phyloP scores from a whole-genome alignment of 176 grass and related monocot genomes.

The Carex cristatella region DNA sequence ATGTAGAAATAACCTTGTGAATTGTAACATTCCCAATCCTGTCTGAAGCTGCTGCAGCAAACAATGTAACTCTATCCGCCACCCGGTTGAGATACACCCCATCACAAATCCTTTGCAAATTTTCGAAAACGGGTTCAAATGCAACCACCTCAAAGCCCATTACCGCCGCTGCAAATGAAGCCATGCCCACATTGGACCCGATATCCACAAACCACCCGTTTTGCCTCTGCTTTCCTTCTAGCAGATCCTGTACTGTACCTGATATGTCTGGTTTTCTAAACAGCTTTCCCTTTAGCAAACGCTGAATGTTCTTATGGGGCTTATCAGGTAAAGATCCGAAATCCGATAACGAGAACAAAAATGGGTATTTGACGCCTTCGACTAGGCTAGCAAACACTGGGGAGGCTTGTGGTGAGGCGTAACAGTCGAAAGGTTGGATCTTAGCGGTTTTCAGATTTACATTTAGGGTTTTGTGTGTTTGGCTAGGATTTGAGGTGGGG shows the following conservation, averaged over 20 bases:
- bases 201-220: slow-evolving; percentile 63
- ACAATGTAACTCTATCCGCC: slow-evolving; percentile 39
- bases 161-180: slow-evolving; percentile 63
- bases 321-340: slow-evolving; percentile 57
- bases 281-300: slow-evolving; percentile 72
- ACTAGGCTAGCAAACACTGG: slow-evolving; percentile 82
- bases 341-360: slow-evolving; percentile 83
- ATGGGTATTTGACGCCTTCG: slow-evolving; percentile 67
- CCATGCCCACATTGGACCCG: slow-evolving; percentile 89
- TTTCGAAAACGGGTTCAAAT: slow-evolving; percentile 85
- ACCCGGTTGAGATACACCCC: slow-evolving; percentile 68
- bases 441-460: background rate
- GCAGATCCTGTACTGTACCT: slow-evolving; percentile 54
- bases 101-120: slow-evolving; percentile 75
- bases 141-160: slow-evolving; percentile 83
- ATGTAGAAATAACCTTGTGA: slow-evolving; percentile 14
- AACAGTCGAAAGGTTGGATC: slow-evolving; percentile 62
- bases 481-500: slow-evolving; percentile 34
- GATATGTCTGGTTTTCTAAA: slow-evolving; percentile 91
- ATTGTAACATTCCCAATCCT: slow-evolving; percentile 61
- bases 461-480: background rate
- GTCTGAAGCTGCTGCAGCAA: slow-evolving; percentile 55
- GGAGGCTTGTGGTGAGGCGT: slow-evolving; percentile 68
- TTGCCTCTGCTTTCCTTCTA: slow-evolving; percentile 29
- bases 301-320: slow-evolving; percentile 74